Base-by-base conservation (phyloP, 176 grass and related monocot genomes). In the Elaeis guineensis region DNA sequence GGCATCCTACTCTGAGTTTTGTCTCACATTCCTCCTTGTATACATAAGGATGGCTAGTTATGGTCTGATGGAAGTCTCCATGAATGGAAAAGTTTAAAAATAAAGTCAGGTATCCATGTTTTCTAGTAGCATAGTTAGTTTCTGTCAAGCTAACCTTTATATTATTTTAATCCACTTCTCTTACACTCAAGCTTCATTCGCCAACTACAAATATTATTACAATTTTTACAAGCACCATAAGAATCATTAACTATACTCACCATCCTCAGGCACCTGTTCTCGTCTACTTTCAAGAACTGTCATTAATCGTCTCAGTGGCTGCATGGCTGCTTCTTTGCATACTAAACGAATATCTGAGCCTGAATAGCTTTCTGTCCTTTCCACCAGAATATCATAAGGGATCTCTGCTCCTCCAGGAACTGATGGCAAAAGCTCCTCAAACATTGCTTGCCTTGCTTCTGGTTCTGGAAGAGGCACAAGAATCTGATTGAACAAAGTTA, bases 301-400 rank as follows among this genome's bases (percentile, higher is more conserved):
- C 81, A 98, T 92, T 50, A 97, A 64, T 57, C 84, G 84, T 76
- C 87, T 82, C 29, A 97, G 29, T 60, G 93, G 93, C 25, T 97
- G 93, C 93, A 97, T 97, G 53, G 81, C 87, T 75, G 93, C 93
- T 73, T 97, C 93, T 83, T 97, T 97, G 65, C 93, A 97, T 26
- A 97, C 86, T 16, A 97, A 78, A 25, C 84, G 87, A 19, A 97
- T 91, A 83, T 97, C 87, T 52, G 93, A 97, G 52, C 93, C 93
- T 52, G 93, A 97, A 79, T 85, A 98, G 17, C 87, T 81, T 87
- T 92, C 84, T 52, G 81, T 98, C 51, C 69, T 92, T 48, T 88
- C 81, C 51, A 98, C 76, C 26, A 98, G 54, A 78, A 63, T 49
- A 57, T 92, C 71, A 17, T 92, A 89, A 5, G 78, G 79, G n/a